These are phyloP conservation scores for Penicillium sp. DNA, from an alignment of 2,329 filamentous ascomycete species.

Conservation along the genomic window DNA sequence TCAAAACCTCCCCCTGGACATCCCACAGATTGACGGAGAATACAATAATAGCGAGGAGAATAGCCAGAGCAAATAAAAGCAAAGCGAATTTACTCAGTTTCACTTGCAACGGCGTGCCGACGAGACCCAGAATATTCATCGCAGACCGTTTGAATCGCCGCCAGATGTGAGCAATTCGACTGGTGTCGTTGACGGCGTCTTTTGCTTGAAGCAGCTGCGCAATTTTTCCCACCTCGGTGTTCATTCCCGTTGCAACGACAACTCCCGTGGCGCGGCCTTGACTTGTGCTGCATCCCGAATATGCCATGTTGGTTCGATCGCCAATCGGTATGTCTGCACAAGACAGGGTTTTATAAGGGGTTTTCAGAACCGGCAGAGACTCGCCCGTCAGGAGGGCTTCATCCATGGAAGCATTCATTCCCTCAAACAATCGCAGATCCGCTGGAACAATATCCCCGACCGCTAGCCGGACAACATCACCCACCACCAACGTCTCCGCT, in stretches of 20 bases:
- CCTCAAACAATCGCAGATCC: constrained; percentile 50
- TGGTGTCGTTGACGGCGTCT: constrained; percentile 19
- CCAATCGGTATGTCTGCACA: constrained; percentile 40
- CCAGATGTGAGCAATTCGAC: constrained; percentile 23
- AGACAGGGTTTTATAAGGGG: constrained; percentile 29
- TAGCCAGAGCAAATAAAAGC: constrained; percentile 66
- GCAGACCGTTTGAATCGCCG: constrained; percentile 41
- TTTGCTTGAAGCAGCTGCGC: constrained; percentile 52
- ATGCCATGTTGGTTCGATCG: constrained; percentile 56
- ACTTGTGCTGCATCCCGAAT: constrained; percentile 55
- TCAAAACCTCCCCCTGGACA: constrained; percentile 52
- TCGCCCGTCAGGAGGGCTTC: constrained; percentile 58
- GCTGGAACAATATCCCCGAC: constrained; percentile 56
- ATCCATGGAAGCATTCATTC: constrained; percentile 69
- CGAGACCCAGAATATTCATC: constrained; percentile 47
- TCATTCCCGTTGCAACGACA: constrained; percentile 56
- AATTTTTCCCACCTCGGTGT: constrained; percentile 57
- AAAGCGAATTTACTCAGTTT: constrained; percentile 82
- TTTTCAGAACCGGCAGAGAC: constrained; percentile 54
- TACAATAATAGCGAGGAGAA: constrained; percentile 57
- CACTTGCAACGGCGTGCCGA: constrained; percentile 75
- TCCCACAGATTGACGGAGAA: constrained; percentile 55
- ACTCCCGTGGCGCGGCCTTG: constrained; percentile 55
- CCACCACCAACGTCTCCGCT: constrained; percentile 54
- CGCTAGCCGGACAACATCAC: constrained; percentile 49